Base-by-base conservation (phyloP, 805 yeast species). In the Millerozyma acaciae region DNA sequence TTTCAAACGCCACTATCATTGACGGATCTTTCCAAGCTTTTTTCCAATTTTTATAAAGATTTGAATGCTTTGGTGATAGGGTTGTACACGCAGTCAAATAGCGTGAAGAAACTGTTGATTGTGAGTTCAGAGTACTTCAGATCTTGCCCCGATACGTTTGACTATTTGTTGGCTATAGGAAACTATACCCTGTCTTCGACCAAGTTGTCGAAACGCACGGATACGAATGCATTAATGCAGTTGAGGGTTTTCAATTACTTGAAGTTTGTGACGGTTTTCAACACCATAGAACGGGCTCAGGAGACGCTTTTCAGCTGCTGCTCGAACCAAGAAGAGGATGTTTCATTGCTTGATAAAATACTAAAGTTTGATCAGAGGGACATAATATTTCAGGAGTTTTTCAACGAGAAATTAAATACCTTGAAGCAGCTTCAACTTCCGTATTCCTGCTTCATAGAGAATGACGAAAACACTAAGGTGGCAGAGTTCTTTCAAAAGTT, bases 131-230 rank as follows among this genome's bases (percentile, higher is more conserved):
- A 43, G 8, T 42, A 48, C 25, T 62, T 66, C 44, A 50, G 44
- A 26, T 39, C 40, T 7, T 45, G 60, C 31, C 63, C 65, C 3
- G 40, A 47, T 25, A 34, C 46, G 2, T 66, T 55, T 40, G 72
- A 66, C 42, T 66, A 66, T 41, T 44, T 66, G 32, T 45, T 62
- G 24, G 70, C 71, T 20, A 65, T 66, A 12, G 60, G 70, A 21
- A 62, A 60, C 41, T 65, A 63, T 43, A 55, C 62, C 20, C 13
- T 15, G 10, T 51, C 61, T 6, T 55, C 67, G 3, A 54, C 61
- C 16, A 62, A 62, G 40, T 44, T 65, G 17, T 54, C 57, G 16
- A 60, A 56, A 35, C 47, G 72, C 24, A 38, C 58, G 8, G 72
- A 66, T 41, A 44, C 50, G 2, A 51, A 53, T 17, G 71, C 72